phyloP scores from a whole-genome alignment of 116 monocot genomes.

The Zostera marina region DNA sequence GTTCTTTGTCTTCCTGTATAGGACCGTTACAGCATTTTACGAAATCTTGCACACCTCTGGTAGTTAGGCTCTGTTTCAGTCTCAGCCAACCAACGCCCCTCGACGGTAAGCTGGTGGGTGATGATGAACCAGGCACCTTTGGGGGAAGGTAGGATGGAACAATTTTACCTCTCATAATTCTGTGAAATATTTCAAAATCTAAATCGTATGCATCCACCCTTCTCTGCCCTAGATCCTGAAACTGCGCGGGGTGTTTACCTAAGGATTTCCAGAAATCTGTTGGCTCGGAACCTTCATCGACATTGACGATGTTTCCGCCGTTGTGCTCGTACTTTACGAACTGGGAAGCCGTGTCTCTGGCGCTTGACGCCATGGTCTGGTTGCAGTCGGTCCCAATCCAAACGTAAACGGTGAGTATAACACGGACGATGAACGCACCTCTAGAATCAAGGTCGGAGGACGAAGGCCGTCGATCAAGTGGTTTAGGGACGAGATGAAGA shows the following conservation, averaged over 20 bases:
- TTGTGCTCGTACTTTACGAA: conserved; percentile 77
- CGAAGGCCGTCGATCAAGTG: conserved; percentile 41
- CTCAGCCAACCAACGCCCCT: conserved; percentile 10
- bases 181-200: conserved; percentile 58
- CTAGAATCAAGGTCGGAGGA: conserved; percentile 55
- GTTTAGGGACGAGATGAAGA: conserved; percentile 74
- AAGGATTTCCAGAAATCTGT: conserved; percentile 65
- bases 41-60: conserved; percentile 5
- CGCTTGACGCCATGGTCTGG: conserved; percentile 49
- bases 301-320: conserved; percentile 28
- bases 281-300: conserved; percentile 62
- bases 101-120: conserved; percentile 5
- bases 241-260: conserved; percentile 1
- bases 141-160: conserved; percentile 6
- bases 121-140: background rate
- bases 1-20: conserved; percentile 5
- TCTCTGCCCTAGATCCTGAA: conserved; percentile 24
- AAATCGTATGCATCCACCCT: conserved; percentile 41
- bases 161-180: conserved; percentile 26
- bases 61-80: conserved; percentile 16
- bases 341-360: conserved; percentile 62
- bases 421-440: conserved; percentile 75
- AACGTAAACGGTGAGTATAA: conserved; percentile 41
- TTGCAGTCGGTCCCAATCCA: conserved; percentile 66
- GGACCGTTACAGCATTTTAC: background rate